Evolutionary conservation across 139 green algal species (phyloP).

Genomic region (Chlamydomonas sphaeroides): DNA sequence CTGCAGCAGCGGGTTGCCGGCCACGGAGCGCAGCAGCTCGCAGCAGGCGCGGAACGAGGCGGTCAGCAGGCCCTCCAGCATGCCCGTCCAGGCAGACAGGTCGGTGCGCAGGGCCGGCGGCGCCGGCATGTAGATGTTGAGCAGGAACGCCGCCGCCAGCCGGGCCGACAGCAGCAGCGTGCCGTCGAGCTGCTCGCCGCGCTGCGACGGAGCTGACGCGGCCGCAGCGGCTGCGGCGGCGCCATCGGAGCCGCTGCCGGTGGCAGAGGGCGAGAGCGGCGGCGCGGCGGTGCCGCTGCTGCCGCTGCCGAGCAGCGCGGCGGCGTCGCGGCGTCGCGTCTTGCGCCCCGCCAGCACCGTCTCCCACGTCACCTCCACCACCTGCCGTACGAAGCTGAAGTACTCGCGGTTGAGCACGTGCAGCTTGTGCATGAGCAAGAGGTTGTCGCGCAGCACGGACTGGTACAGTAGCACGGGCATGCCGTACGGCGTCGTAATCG

Average conservation of each 20-base stretch:
- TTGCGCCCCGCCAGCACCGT: constrained; percentile 43
- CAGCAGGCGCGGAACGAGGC: constrained; percentile 11
- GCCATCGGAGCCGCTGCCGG: neutral
- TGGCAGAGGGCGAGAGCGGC: neutral
- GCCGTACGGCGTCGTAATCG: constrained; percentile 36
- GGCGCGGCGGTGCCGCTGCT: neutral
- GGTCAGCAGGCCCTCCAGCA: neutral
- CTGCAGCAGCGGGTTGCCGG: neutral
- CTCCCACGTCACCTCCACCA: constrained; percentile 33
- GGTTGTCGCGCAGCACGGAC: constrained; percentile 48
- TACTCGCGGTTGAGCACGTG: constrained; percentile 68
- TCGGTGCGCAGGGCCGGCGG: constrained; percentile 37
- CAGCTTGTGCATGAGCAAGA: constrained; percentile 55
- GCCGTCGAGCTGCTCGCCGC: constrained; percentile 47
- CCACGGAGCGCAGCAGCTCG: constrained; percentile 4
- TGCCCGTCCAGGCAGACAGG: constrained; percentile 2
- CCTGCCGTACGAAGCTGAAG: constrained; percentile 60
- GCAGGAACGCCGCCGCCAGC: constrained; percentile 54
- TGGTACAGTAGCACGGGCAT: constrained; percentile 58
- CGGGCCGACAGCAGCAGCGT: constrained; percentile 13
- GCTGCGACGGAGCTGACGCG: constrained; percentile 21
- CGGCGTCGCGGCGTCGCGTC: constrained; percentile 25
- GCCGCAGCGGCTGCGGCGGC: neutral
- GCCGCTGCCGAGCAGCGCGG: neutral
- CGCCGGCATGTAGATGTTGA: constrained; percentile 50